phyloP scores from a whole-genome alignment of 495 filamentous ascomycete genomes.

The Cenococcum geophilum region DNA sequence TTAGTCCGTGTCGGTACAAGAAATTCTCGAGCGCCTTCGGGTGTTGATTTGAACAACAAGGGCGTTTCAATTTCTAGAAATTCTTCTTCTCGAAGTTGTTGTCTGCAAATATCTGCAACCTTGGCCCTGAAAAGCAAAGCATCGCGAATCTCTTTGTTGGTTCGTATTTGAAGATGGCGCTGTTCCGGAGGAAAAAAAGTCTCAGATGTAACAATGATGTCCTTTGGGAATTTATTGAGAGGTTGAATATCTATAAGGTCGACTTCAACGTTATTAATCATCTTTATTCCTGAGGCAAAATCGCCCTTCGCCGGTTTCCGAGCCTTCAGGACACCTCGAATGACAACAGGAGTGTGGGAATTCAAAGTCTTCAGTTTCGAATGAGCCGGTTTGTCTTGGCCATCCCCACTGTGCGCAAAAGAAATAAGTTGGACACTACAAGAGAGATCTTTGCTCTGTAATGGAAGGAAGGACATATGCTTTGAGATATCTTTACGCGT shows the following conservation, averaged over 20 bases:
- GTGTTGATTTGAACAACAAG: slow-evolving; percentile 92
- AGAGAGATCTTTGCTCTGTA: slow-evolving; percentile 48
- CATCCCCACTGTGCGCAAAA: slow-evolving; percentile 35
- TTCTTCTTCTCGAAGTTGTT: slow-evolving; percentile 42
- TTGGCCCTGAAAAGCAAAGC: slow-evolving; percentile 56
- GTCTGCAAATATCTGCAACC: slow-evolving; percentile 48
- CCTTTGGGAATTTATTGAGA: slow-evolving; percentile 69
- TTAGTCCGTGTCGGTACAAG: slow-evolving; percentile 77
- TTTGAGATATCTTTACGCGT: slow-evolving; percentile 56
- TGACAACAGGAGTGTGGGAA: slow-evolving; percentile 48
- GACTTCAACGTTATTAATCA: slow-evolving; percentile 51
- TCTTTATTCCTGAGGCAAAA: slow-evolving; percentile 17
- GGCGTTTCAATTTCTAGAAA: slow-evolving; percentile 89
- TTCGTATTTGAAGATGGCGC: slow-evolving; percentile 80
- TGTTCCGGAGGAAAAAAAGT: slow-evolving; percentile 65
- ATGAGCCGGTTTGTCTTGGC: slow-evolving; percentile 36
- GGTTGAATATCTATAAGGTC: slow-evolving; percentile 55
- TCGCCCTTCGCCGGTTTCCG: slow-evolving; percentile 28
- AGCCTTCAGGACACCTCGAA: slow-evolving; percentile 46
- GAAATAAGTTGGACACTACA: slow-evolving; percentile 51
- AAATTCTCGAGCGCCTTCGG: slow-evolving; percentile 92
- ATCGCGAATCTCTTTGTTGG: slow-evolving; percentile 53
- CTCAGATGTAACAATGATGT: slow-evolving; percentile 66
- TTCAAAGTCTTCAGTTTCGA: slow-evolving; percentile 46
- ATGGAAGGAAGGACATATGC: slow-evolving; percentile 61